Conservation (phyloP, 2,329 filamentous ascomycete genomes). For the Diaporthe batatas region DNA sequence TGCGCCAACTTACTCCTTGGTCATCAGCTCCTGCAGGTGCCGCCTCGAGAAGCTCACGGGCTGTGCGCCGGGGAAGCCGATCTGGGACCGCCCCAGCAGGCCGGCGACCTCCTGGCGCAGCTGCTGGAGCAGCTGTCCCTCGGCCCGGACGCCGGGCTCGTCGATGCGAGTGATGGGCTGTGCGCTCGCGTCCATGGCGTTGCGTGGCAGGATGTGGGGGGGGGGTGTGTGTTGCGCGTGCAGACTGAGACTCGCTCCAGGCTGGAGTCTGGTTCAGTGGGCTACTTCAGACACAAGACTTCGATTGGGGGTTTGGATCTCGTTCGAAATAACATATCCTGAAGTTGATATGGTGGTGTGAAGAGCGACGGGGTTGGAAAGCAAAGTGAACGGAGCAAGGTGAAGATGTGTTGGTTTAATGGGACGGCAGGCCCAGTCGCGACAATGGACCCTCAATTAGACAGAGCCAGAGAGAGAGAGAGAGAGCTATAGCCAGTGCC, state of each 20-base stretch:
- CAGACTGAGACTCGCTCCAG: slow-evolving; percentile 10
- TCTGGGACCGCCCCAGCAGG: slow-evolving; percentile 78
- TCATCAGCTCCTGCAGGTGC: slow-evolving; percentile 85
- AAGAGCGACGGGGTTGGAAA: not conserved
- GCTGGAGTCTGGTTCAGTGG: not conserved
- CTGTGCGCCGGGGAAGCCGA: slow-evolving; percentile 88
- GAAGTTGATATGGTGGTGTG: not conserved
- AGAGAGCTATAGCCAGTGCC: not conserved
- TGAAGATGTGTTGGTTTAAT: slow-evolving; percentile 18
- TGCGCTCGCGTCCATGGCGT: slow-evolving; percentile 44
- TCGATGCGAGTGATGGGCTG: slow-evolving; percentile 64
- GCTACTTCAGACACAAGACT: slow-evolving; percentile 34
- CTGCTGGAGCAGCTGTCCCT: slow-evolving; percentile 67
- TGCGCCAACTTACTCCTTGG: slow-evolving; percentile 75
- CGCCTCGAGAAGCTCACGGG: slow-evolving; percentile 90
- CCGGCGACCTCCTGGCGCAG: slow-evolving; percentile 81
- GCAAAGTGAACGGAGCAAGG: not conserved
- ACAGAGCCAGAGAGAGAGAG: not conserved
- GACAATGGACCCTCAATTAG: slow-evolving; percentile 8
- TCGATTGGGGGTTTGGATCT: slow-evolving; percentile 2
- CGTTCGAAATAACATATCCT: slow-evolving; percentile 32
- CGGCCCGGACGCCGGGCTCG: slow-evolving; percentile 75
- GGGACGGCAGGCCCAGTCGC: not conserved
- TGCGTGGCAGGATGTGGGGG: slow-evolving; percentile 8
- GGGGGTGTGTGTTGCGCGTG: not conserved